Base-by-base conservation (phyloP, 2,329 filamentous ascomycete genomes). In the Alternaria burnsii region DNA sequence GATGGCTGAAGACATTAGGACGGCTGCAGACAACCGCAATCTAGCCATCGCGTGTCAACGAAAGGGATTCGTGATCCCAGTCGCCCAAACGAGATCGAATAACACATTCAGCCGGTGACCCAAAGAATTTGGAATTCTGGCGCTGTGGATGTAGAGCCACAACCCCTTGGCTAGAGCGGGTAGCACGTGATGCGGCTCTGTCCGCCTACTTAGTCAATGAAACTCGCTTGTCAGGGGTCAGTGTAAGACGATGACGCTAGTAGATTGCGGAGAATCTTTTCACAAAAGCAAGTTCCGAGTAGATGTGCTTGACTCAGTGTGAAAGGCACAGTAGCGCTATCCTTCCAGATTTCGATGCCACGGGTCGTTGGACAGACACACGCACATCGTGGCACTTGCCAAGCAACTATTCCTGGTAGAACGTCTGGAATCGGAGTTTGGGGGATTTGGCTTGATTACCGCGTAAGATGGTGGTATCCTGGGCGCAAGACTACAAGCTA, bases 381-480 rank as follows among this genome's bases (percentile, higher is more conserved):
- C 30, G 12, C 20, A 20, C 20, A 50, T 38, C 32, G 46, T 50
- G 32, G 30, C 24, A 36, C n/a, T n/a, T 36, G 32, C 14, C 20
- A 38, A 50, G 30, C 5, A 36, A 36, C 10, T 5, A 22, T 7
- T 36, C 22, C 46, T 20, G 32, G 36, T 14, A 26, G 46, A 30
- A 36, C 22, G 30, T 30, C 46, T 10, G 14, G n/a, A 22, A 14
- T n/a, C 56, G 42, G 42, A 36, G 5, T 48, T 47, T 30, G 18
- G 18, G 26, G 56, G 56, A 30, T 54, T 54, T 59, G 56, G 56
- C 42, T 54, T 54, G 42, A 20, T 54, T 8, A 11, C 20, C 32
- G 32, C 20, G 46, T 40, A 30, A 12, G 12, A 40, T 55, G 5
- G 5, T 32, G 24, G 12, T 20, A 18, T 32, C 7, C 20, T 22